These are phyloP conservation scores for Syzygium syzygioides DNA, from an alignment of 441 rosid genomes.

Conservation along the genomic window DNA sequence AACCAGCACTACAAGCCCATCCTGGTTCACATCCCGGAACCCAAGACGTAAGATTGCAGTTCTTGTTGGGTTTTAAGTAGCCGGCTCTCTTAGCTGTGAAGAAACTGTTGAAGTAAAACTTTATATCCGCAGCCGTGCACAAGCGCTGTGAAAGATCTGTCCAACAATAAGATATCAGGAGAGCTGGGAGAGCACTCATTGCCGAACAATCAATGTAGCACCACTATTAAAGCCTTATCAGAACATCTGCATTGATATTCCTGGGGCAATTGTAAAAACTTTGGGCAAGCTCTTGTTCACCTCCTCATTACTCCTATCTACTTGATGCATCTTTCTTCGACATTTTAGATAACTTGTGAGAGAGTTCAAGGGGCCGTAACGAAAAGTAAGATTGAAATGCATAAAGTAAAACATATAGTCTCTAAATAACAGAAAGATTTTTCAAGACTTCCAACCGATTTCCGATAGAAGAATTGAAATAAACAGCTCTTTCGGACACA, in stretches of 20 bases:
- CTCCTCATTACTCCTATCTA: background rate
- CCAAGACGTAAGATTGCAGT: slow-evolving; percentile 88
- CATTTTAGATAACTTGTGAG: background rate
- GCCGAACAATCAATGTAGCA: background rate
- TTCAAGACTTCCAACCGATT: background rate
- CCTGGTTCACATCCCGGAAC: slow-evolving; percentile 91
- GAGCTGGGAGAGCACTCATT: background rate
- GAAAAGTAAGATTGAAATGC: background rate
- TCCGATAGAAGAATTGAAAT: background rate
- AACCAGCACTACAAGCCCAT: slow-evolving; percentile 72
- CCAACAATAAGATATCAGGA: slow-evolving; percentile 11
- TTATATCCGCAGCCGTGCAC: slow-evolving; percentile 91
- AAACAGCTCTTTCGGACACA: background rate
- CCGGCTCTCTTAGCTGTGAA: slow-evolving; percentile 35
- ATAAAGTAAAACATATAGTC: background rate
- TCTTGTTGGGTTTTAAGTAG: slow-evolving; percentile 73
- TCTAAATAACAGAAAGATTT: background rate
- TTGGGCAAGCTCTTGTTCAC: background rate
- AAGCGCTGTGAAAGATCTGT: slow-evolving; percentile 56
- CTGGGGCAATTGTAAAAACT: background rate
- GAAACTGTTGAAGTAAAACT: slow-evolving; percentile 65
- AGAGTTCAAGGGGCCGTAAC: background rate
- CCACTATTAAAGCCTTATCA: background rate
- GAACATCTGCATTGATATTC: background rate
- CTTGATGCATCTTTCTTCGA: background rate